phyloP scores from a whole-genome alignment of 345 rosid genomes.

The Mallotus nudiflorus region DNA sequence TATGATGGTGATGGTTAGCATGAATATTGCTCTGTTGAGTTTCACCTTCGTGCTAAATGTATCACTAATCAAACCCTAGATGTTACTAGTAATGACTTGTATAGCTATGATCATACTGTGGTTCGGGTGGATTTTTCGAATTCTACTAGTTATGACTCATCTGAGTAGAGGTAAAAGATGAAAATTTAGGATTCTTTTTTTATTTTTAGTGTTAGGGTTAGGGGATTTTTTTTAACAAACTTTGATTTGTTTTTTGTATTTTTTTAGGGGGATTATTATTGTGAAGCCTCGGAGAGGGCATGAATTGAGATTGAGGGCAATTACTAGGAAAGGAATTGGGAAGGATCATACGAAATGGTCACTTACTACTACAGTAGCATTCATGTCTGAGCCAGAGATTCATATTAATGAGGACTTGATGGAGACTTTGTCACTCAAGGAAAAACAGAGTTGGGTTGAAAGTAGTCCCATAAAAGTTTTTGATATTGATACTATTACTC shows the following conservation, averaged over 20 bases:
- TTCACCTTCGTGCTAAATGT: constrained; percentile 74
- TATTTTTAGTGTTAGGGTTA: not conserved
- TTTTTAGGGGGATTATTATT: constrained; percentile 73
- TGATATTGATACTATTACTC: constrained; percentile 58
- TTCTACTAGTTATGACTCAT: constrained; percentile 45
- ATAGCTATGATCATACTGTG: constrained; percentile 82
- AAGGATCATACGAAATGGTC: constrained; percentile 99
- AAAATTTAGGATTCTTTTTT: not conserved
- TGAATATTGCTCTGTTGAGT: constrained; percentile 96
- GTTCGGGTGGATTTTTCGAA: constrained; percentile 81
- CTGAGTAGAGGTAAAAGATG: constrained; percentile 75
- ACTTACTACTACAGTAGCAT: constrained; percentile 97
- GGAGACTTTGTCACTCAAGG: constrained; percentile 70
- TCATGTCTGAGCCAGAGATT: constrained; percentile 92
- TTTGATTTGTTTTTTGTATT: not conserved
- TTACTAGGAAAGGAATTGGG: constrained; percentile 93
- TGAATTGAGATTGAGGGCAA: constrained; percentile 84
- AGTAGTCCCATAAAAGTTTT: constrained; percentile 93
- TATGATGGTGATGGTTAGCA: constrained; percentile 97
- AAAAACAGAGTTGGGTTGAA: constrained; percentile 70
- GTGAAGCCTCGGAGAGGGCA: constrained; percentile 88
- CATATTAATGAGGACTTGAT: constrained; percentile 84
- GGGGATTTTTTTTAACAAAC: not conserved
- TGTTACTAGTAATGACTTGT: constrained; percentile 83
- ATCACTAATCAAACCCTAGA: constrained; percentile 81